A percentile compares a stretch with the other conserved stretches of the same genome.
Conservation (phyloP, 1,139 yeast genomes). For the Magnusiomyces paraingens region DNA sequence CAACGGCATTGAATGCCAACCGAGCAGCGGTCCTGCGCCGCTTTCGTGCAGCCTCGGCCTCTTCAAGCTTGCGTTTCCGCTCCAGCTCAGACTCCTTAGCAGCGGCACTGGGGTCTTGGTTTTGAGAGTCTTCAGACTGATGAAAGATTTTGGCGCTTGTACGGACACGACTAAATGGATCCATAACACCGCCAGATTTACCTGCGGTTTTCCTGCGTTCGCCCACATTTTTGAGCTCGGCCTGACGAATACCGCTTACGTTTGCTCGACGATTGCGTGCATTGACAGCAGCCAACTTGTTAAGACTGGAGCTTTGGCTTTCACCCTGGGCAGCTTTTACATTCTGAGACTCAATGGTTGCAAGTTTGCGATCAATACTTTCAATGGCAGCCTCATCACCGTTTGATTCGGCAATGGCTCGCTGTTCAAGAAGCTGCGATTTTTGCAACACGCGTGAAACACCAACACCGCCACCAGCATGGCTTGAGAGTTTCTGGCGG, state of each 20-base stretch:
- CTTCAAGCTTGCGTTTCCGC: constrained; percentile 40
- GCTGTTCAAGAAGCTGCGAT: constrained; percentile 63
- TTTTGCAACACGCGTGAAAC: constrained; percentile 77
- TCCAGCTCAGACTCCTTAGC: constrained; percentile 39
- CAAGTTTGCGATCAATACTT: constrained; percentile 49
- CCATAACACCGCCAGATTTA: constrained; percentile 48
- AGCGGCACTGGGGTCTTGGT: constrained; percentile 15
- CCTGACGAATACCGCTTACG: constrained; percentile 67
- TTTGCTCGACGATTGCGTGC: constrained; percentile 80
- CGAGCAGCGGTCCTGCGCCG: constrained; percentile 23
- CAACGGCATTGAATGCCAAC: constrained; percentile 37
- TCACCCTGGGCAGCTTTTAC: constrained; percentile 18
- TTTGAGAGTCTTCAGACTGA: constrained; percentile 29
- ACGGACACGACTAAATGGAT: constrained; percentile 86
- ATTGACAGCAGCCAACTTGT: constrained; percentile 56
- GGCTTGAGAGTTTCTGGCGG: constrained; percentile 53
- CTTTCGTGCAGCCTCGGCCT: constrained; percentile 34
- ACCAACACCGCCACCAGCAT: constrained; percentile 36
- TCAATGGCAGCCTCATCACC: constrained; percentile 48
- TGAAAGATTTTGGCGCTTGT: constrained; percentile 83
- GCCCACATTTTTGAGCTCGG: constrained; percentile 62
- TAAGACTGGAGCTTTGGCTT: constrained; percentile 25
- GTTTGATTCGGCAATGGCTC: constrained; percentile 69
- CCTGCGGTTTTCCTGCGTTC: constrained; percentile 44
- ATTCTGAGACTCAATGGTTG: constrained; percentile 33